Percentiles rank a stretch among this genome's conserved stretches.
phyloP scores from a whole-genome alignment of 2,329 filamentous ascomycete genomes.

The Aspergillus proliferans region DNA sequence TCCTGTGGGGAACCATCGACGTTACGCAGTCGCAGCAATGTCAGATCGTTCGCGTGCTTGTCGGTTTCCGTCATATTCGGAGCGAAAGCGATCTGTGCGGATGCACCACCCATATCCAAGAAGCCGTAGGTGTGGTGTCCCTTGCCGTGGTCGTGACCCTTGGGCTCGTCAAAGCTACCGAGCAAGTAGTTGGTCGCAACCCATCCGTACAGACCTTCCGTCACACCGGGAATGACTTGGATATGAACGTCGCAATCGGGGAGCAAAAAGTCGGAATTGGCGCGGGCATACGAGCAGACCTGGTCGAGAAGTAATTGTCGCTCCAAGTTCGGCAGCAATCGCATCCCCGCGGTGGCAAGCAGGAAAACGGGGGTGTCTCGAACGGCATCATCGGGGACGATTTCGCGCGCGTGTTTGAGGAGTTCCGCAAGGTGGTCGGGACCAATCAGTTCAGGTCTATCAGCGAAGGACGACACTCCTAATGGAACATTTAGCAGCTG shows the following conservation, averaged over 20 bases:
- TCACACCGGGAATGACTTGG: slow-evolving; percentile 91
- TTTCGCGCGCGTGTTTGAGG: slow-evolving; percentile 70
- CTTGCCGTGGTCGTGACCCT: slow-evolving; percentile 72
- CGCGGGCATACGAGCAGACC: slow-evolving; percentile 75
- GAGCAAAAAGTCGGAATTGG: slow-evolving; percentile 71
- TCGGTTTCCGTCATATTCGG: slow-evolving; percentile 85
- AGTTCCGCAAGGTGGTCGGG: slow-evolving; percentile 73
- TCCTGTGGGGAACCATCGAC: slow-evolving; percentile 72
- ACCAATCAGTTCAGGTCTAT: slow-evolving; percentile 69
- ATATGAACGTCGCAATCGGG: slow-evolving; percentile 88
- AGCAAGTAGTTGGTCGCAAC: slow-evolving; percentile 93
- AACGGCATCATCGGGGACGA: slow-evolving; percentile 70
- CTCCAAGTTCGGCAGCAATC: slow-evolving; percentile 68
- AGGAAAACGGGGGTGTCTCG: slow-evolving; percentile 86
- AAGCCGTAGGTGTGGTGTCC: slow-evolving; percentile 94
- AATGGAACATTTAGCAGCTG: slow-evolving; percentile 1
- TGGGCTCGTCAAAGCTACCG: slow-evolving; percentile 76
- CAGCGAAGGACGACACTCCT: slow-evolving; percentile 80
- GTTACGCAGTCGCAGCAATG: slow-evolving; percentile 75
- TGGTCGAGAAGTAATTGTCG: slow-evolving; percentile 66
- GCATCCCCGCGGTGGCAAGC: slow-evolving; percentile 93
- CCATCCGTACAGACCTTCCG: slow-evolving; percentile 95
- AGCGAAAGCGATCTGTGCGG: slow-evolving; percentile 94
- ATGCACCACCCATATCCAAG: slow-evolving; percentile 96
- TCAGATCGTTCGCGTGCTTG: slow-evolving; percentile 85